Base-by-base conservation (phyloP, 192 early-diverging fungal genomes). In the Dissophora ornata region DNA sequence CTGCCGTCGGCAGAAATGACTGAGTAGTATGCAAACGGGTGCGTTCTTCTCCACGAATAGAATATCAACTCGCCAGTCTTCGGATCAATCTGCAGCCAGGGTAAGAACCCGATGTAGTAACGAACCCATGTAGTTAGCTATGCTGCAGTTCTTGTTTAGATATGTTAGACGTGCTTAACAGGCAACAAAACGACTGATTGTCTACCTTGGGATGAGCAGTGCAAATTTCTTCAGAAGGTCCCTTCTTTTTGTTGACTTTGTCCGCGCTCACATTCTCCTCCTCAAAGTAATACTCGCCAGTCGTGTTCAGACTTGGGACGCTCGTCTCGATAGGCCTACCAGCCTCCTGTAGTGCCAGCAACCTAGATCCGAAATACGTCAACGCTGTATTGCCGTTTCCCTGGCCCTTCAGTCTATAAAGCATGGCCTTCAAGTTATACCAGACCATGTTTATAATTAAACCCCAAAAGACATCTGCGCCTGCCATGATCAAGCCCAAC, bases 151-250 rank as follows among this genome's bases (percentile, higher is more conserved):
- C n/a, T n/a, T n/a, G n/a, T n/a, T n/a, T n/a, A n/a, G n/a, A n/a
- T n/a, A n/a, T n/a, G n/a, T n/a, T n/a, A 12, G 36, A 38, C 12
- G 36, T 12, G 36, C 36, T 9, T 38, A 38, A 38, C 36, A 38
- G 36, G 7, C 36, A 38, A 38, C 7, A 38, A 38, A 38, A 38
- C 53, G 18, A 38, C 53, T 55, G 16, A 12, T 21, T 33, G n/a
- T 33, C 47, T 75, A 66, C 71, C 62, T 75, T 75, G 3, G 71
- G 71, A 26, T 75, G 71, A 1, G 71, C 71, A 13, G 71, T 75
- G 32, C 64, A 63, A 15, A 53, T 48, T 15, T 55, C 58, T 19
- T 25, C 21, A 18, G 28, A 21, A 29, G 21, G 29, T 6, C 21
- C 28, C 22, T 52, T 40, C 28, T 60, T 51, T 33, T 46, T 41